Base-by-base conservation (phyloP, 371 early-diverging fungal species). In the Lichtheimia ornata region DNA sequence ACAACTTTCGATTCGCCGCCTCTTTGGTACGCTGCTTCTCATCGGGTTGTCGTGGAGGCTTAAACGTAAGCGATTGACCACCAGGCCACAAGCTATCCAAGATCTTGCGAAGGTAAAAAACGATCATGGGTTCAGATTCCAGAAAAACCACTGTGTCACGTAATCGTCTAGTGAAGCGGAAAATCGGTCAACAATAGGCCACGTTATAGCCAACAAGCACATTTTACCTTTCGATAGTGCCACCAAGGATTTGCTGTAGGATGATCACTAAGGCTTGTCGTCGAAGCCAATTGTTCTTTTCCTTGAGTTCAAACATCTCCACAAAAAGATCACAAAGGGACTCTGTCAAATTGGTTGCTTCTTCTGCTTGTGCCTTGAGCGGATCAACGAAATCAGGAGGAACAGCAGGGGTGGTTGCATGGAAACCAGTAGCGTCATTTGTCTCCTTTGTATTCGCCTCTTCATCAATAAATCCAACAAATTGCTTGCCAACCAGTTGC, bases 241-340 rank as follows among this genome's bases (percentile, higher is more conserved):
- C 94, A 60, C 94, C 94, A 42, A 95, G 73, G 3, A 96, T 84
- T 53, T 92, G 92, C 50, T 94, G 93, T 50, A 95, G 64, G 3
- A 95, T 82, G 12, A 94, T 84, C 5, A 88, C 87, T 12, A 96
- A 83, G 0, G 96, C 94, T 60, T 93, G 91, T 52, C 92, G 82
- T 27, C 95, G 78, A 35, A 95, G 73, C 93, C 93, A 95, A 62
- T 93, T 95, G 67, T 89, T 91, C 62, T 87, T 88, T 55, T 87
- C 90, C 68, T 88, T 88, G 25, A 96, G 75, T 40, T 94, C 95
- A 77, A 96, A 96, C 56, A 92, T 70, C 71, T 95, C 95, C 52
- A 92, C 84, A 62, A 96, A 88, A 30, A 95, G 71, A 61, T 93
- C 94, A 62, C 90, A 84, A 2, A 95, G 62, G 6, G 90, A 85